Evolutionary conservation across 202 grass and related monocot species (phyloP), one percentile per base, ranked within the genome.

Genomic region (Tripidium arundinaceum): DNA sequence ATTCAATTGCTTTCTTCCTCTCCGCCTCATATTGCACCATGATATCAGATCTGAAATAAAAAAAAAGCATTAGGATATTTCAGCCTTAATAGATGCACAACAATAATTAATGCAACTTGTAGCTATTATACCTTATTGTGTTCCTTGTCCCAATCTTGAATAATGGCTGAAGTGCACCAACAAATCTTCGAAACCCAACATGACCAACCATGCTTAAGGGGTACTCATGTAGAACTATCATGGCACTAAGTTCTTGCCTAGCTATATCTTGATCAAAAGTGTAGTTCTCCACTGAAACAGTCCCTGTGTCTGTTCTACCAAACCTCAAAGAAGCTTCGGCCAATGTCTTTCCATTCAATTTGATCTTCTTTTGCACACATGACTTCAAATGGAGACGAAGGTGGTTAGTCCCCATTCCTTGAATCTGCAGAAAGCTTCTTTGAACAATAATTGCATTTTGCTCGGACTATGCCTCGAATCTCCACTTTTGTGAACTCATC

Each of bases 191-290:
- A 7, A 37, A 37, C 5, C 36, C 36, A 37, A 37, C 36, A 37
- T 37, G 6, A 7, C 7, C 36, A 37, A 6, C 36, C 36, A 37
- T 37, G 36, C 36, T 37, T 37, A 82, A 29, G 2, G 46, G 66
- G n/a, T 82, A 72, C 78, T 69, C 78, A 13, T 72, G 66, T 5
- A 45, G 21, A 1, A 74, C 13, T 31, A 83, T 64, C 67, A 83
- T 83, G 1, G 28, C 26, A 42, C 6, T 8, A 36, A 83, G 43
- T 39, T 74, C 68, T 45, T 33, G 21, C 24, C 79, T 83, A 41
- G 50, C 68, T 13, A 43, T 43, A 14, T 43, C 41, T 43, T 43
- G 41, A 9, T 43, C 41, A 43, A 43, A 43, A 0, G 31, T 70
- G 34, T 68, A 81, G 25, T 68, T 68, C 63, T 81, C 34, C 34